Percentiles rank a stretch among this genome's conserved stretches.
phyloP scores from a whole-genome alignment of 345 rosid genomes.

The Eucalyptus sideroxylon region DNA sequence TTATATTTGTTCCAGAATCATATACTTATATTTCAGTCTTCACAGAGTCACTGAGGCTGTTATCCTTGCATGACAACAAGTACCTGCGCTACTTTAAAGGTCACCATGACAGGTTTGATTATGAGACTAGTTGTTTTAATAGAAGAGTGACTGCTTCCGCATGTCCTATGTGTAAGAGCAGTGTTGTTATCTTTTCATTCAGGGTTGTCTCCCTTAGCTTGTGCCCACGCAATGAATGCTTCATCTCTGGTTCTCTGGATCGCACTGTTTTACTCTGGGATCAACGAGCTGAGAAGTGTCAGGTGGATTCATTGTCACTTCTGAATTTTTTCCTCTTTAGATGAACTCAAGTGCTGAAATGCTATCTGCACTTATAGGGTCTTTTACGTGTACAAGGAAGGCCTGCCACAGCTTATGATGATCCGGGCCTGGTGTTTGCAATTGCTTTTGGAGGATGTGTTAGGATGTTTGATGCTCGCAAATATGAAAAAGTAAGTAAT shows the following conservation, averaged over 20 bases:
- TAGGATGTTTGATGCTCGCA: slow-evolving; percentile 91
- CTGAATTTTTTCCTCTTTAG: neutral
- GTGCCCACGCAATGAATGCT: slow-evolving; percentile 76
- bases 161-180: neutral
- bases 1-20: neutral
- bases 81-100: slow-evolving; percentile 95
- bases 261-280: slow-evolving; percentile 97
- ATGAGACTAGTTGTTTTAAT: neutral
- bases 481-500: slow-evolving; percentile 73
- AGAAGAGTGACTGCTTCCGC: neutral
- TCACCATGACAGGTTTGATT: slow-evolving; percentile 89
- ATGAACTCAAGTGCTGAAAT: neutral
- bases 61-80: slow-evolving; percentile 91
- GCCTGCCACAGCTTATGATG: slow-evolving; percentile 96
- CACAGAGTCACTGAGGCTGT: slow-evolving; percentile 80
- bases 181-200: neutral
- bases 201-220: slow-evolving; percentile 96
- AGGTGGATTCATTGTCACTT: slow-evolving; percentile 27
- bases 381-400: slow-evolving; percentile 78
- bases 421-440: slow-evolving; percentile 87
- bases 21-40: neutral
- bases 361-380: slow-evolving; percentile 20
- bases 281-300: slow-evolving; percentile 95
- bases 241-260: slow-evolving; percentile 93
- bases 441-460: slow-evolving; percentile 90